Evolutionary conservation across 2,329 filamentous ascomycete genomes (phyloP).

Genomic region (Mollisia scopiformis): DNA sequence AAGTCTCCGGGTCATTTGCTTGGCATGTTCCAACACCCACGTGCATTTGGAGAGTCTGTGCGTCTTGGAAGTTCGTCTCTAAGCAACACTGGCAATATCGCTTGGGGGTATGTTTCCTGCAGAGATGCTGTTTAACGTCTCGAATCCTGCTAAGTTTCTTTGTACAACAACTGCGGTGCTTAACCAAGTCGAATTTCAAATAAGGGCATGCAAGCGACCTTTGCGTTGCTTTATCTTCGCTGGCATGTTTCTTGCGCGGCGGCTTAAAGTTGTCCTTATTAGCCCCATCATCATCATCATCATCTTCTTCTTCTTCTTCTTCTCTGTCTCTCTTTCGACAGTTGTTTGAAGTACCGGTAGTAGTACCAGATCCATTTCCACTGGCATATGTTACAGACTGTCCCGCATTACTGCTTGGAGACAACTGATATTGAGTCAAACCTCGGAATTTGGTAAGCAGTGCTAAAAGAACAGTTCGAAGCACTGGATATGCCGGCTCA

Average conservation of each 20-base stretch:
- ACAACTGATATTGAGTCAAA: background rate
- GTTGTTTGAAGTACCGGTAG: background rate
- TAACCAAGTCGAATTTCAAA: slow-evolving; percentile 1
- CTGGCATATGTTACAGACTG: background rate
- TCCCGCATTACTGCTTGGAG: background rate
- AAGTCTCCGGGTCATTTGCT: background rate
- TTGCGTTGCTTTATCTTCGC: background rate
- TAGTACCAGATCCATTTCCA: background rate
- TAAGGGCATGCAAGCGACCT: slow-evolving; percentile 12
- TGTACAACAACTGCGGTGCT: background rate
- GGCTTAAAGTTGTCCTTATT: slow-evolving; percentile 3
- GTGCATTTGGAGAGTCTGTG: slow-evolving; percentile 2
- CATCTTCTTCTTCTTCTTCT: background rate
- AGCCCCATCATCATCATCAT: slow-evolving; percentile 2
- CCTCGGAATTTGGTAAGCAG: background rate
- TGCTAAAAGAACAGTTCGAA: background rate
- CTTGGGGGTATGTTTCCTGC: slow-evolving; percentile 9
- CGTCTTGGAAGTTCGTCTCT: slow-evolving; percentile 5
- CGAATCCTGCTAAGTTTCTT: slow-evolving; percentile 8
- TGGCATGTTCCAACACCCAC: background rate
- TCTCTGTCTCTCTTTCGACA: background rate
- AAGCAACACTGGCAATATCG: slow-evolving; percentile 16
- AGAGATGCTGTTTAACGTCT: slow-evolving; percentile 16
- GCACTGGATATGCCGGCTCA: background rate
- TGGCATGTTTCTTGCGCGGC: background rate